phyloP scores from a whole-genome alignment of 805 yeast genomes.

The Wickerhamiella allomyrinae region DNA sequence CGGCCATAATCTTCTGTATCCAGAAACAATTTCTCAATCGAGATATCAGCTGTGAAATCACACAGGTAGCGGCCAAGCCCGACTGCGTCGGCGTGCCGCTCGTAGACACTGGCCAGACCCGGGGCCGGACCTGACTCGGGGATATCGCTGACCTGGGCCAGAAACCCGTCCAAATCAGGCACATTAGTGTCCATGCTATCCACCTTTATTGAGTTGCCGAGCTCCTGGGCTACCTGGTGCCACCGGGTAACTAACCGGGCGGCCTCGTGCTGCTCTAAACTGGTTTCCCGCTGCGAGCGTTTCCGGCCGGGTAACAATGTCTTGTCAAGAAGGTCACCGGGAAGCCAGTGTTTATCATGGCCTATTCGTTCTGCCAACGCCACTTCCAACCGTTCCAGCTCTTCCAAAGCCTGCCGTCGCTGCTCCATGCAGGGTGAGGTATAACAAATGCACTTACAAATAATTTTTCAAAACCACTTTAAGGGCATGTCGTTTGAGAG shows the following conservation, averaged over 20 bases:
- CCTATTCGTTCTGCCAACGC: constrained; percentile 47
- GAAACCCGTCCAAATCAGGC: constrained; percentile 4
- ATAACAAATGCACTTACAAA: background rate
- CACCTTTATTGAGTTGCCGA: background rate
- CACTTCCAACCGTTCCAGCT: constrained; percentile 54
- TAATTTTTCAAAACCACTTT: background rate
- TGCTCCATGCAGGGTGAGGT: constrained; percentile 12
- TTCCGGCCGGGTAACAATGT: constrained; percentile 17
- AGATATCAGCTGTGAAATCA: constrained; percentile 35
- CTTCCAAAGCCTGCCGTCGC: constrained; percentile 26
- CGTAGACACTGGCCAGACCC: background rate
- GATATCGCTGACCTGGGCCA: constrained; percentile 2
- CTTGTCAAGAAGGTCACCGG: too few relatives aligned
- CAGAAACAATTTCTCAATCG: constrained; percentile 37
- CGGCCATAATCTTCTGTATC: constrained; percentile 35
- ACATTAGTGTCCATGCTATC: too few relatives aligned
- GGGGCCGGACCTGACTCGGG: constrained; percentile 5
- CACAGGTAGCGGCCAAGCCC: constrained; percentile 31
- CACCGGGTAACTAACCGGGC: constrained; percentile 36
- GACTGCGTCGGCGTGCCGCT: background rate
- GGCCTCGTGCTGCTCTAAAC: constrained; percentile 58
- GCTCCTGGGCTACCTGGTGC: background rate
- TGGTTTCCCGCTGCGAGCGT: constrained; percentile 36
- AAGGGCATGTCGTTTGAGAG: constrained; percentile 31
- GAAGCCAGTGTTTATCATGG: constrained; percentile 14